Evolutionary conservation across 176 grass and related monocot species (phyloP).

Genomic region (Oryza longistaminata): DNA sequence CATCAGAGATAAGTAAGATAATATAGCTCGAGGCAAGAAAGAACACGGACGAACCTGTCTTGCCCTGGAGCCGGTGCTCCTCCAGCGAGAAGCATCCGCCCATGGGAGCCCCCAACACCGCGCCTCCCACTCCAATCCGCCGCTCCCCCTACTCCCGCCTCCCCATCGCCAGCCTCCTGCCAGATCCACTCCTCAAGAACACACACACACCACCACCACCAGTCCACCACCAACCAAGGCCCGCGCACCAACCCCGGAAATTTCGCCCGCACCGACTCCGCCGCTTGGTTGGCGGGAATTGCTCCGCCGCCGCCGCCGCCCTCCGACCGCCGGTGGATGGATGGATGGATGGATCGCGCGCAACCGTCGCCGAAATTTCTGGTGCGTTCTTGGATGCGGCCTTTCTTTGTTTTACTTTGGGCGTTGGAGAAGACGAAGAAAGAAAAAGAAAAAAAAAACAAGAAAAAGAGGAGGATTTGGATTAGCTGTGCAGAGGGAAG

Average conservation of each 20-base stretch:
- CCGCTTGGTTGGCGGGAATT: conserved; percentile 18
- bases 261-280: background rate
- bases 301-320: background rate
- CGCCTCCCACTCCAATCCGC: conserved; percentile 35
- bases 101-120: conserved; percentile 58
- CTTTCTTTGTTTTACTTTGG: conserved; percentile 34
- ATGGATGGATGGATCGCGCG: conserved; percentile 19
- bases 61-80: conserved; percentile 60
- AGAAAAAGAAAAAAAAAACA: conserved; percentile 4
- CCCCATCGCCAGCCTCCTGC: conserved; percentile 35
- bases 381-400: conserved; percentile 23
- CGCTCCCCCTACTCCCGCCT: conserved; percentile 6
- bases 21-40: conserved; percentile 3
- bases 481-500: conserved; percentile 63
- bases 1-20: conserved; percentile 20
- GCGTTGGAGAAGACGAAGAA: conserved; percentile 22
- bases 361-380: conserved; percentile 32
- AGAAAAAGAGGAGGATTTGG: conserved; percentile 34
- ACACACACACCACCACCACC: conserved; percentile 1
- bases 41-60: conserved; percentile 55
- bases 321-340: background rate
- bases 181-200: conserved; percentile 44
- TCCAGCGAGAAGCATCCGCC: conserved; percentile 86
- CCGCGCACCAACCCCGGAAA: background rate
- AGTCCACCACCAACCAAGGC: background rate